Conservation (phyloP, 331 rosid species). For the Pyrus hybrid region DNA sequence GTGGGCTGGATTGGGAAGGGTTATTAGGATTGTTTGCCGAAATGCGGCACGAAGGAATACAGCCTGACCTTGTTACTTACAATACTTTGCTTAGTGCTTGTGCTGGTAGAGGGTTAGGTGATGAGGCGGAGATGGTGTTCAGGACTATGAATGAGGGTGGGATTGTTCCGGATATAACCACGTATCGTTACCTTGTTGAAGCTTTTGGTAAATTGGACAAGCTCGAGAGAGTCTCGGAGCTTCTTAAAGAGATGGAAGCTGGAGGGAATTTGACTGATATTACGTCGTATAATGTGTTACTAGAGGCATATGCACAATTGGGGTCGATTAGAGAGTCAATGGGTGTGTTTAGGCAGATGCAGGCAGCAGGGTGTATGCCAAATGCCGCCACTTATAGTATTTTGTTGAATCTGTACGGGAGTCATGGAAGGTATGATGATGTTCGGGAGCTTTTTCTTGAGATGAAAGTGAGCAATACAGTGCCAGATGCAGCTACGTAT, state of each 20-base stretch:
- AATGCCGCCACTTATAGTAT: slow-evolving; percentile 74
- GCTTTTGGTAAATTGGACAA: slow-evolving; percentile 69
- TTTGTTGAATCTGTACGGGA: slow-evolving; percentile 76
- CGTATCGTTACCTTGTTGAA: slow-evolving; percentile 67
- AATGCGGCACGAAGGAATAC: slow-evolving; percentile 94
- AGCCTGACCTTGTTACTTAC: slow-evolving; percentile 75
- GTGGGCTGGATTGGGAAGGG: slow-evolving; percentile 94
- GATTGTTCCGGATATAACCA: slow-evolving; percentile 68
- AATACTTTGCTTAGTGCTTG: slow-evolving; percentile 90
- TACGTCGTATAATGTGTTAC: slow-evolving; percentile 75
- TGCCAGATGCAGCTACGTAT: slow-evolving; percentile 81
- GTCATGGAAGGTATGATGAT: slow-evolving; percentile 76
- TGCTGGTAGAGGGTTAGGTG: slow-evolving; percentile 69
- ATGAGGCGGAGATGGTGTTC: slow-evolving; percentile 93
- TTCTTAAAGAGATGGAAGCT: slow-evolving; percentile 80
- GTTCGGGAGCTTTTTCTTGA: slow-evolving; percentile 91
- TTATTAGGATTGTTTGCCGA: slow-evolving; percentile 89
- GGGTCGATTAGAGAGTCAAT: slow-evolving; percentile 71
- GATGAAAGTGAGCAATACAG: slow-evolving; percentile 86
- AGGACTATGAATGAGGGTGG: slow-evolving; percentile 96
- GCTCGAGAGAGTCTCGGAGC: slow-evolving; percentile 67
- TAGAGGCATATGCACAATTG: slow-evolving; percentile 59
- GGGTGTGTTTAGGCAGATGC: slow-evolving; percentile 94
- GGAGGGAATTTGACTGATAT: slow-evolving; percentile 85
- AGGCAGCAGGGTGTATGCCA: slow-evolving; percentile 73